Conservation (phyloP, 805 yeast genomes). For the Wickerhamomyces pijperi region DNA sequence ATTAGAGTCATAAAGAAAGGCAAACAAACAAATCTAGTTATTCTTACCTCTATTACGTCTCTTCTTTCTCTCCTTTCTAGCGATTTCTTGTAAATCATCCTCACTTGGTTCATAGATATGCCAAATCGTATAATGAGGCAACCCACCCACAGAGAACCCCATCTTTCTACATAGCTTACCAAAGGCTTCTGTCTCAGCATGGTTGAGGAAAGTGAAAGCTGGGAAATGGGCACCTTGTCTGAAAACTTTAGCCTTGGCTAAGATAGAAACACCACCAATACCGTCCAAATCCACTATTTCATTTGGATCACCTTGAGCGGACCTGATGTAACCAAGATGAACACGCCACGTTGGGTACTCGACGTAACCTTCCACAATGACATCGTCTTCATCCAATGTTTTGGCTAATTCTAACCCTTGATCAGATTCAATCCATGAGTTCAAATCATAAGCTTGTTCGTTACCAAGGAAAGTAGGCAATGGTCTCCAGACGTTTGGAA, state of each 20-base stretch:
- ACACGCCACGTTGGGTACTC: slow-evolving; percentile 82
- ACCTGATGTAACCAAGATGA: slow-evolving; percentile 65
- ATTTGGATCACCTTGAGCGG: slow-evolving; percentile 45
- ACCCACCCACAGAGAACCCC: slow-evolving; percentile 79
- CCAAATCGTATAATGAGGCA: slow-evolving; percentile 86
- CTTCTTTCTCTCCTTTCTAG: slow-evolving; percentile 55
- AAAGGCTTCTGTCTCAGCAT: slow-evolving; percentile 83
- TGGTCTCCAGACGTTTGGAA: slow-evolving; percentile 95
- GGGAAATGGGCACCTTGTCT: slow-evolving; percentile 78
- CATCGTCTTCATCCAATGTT: slow-evolving; percentile 65
- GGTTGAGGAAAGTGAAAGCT: slow-evolving; percentile 73
- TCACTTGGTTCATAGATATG: slow-evolving; percentile 86
- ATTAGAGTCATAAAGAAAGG: too few relatives aligned
- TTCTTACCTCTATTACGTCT: slow-evolving; percentile 27
- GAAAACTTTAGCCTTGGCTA: slow-evolving; percentile 64
- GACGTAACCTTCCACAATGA: slow-evolving; percentile 80
- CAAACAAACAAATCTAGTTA: not conserved
- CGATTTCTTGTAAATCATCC: slow-evolving; percentile 65
- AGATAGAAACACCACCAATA: slow-evolving; percentile 77
- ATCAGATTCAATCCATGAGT: slow-evolving; percentile 90
- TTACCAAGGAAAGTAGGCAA: slow-evolving; percentile 82
- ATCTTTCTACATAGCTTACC: slow-evolving; percentile 70
- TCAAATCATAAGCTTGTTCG: slow-evolving; percentile 92
- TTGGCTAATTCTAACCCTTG: slow-evolving; percentile 61
- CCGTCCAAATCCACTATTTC: slow-evolving; percentile 71